Evolutionary conservation across 176 grass and related monocot species (phyloP).

Genomic region (Triticum timopheevii): DNA sequence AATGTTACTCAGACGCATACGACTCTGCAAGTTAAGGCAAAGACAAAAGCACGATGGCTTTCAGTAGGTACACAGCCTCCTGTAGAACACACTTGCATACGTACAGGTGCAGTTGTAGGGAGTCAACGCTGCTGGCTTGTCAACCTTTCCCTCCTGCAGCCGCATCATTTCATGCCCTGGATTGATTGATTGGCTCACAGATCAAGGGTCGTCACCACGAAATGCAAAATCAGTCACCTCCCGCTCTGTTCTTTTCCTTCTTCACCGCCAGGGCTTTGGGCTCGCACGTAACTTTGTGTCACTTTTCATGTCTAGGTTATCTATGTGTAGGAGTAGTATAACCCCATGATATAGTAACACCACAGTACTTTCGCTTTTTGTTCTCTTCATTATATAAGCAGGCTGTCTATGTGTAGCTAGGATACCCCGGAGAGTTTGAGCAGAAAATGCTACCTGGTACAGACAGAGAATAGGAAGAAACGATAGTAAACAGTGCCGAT

Average conservation of each 20-base stretch:
- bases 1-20: not conserved
- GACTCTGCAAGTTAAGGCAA: not conserved
- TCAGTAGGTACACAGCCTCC: not conserved
- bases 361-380: not conserved
- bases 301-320: not conserved
- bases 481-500: too few species aligned
- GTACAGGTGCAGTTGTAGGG: not conserved
- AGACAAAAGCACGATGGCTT: not conserved
- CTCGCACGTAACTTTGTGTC: constrained; percentile 3
- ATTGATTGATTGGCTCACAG: constrained; percentile 1
- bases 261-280: not conserved
- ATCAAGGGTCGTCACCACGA: not conserved
- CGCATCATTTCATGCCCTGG: not conserved
- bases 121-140: constrained; percentile 17
- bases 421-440: too few species aligned
- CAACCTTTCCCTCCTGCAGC: constrained; percentile 8
- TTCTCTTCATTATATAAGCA: too few species aligned
- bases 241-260: not conserved
- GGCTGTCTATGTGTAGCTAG: too few species aligned
- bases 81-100: not conserved
- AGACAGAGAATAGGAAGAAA: too few species aligned
- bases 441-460: too few species aligned
- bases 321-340: too few species aligned
- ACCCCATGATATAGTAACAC: too few species aligned
- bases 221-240: not conserved